Conservation (phyloP, 2,329 filamentous ascomycete species). For the Colletotrichum euphorbiae region DNA sequence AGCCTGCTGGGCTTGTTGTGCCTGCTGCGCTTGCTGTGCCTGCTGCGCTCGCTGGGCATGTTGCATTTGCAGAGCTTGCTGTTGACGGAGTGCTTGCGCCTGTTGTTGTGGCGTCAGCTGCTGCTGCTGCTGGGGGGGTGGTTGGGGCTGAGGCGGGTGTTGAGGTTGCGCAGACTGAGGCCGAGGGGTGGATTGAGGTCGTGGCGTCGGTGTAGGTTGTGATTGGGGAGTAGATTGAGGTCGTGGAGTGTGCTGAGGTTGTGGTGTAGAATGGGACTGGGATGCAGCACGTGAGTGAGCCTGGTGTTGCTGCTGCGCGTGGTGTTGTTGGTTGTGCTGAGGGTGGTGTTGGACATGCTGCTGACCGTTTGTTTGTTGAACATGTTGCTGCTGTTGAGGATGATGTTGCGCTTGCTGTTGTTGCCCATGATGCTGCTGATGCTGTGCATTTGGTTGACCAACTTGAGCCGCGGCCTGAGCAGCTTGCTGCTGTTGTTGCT, state of each 20-base stretch:
- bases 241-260: conserved; percentile 31
- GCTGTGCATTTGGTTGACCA: conserved; percentile 39
- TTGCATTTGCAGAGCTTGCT: conserved; percentile 41
- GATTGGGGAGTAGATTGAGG: conserved; percentile 29
- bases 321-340: conserved; percentile 21
- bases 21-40: conserved; percentile 44
- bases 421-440: conserved; percentile 40
- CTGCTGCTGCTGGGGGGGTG: conserved; percentile 46
- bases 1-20: conserved; percentile 45
- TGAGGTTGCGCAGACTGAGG: conserved; percentile 7
- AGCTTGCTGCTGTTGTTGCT: conserved; percentile 61
- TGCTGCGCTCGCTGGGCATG: conserved; percentile 44
- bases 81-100: conserved; percentile 4
- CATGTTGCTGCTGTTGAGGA: conserved; percentile 26
- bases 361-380: conserved; percentile 14
- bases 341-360: conserved; percentile 38
- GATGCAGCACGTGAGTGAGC: conserved; percentile 21
- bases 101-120: conserved; percentile 20
- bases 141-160: conserved; percentile 65
- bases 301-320: conserved; percentile 25
- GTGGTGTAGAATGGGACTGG: conserved; percentile 19
- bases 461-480: conserved; percentile 47
- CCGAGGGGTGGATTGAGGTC: conserved; percentile 20
- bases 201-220: conserved; percentile 21
- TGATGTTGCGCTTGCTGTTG: conserved; percentile 40